Base-by-base conservation (phyloP, 1,284 basidiomycete genomes). In the Hymenochaete sp. region DNA sequence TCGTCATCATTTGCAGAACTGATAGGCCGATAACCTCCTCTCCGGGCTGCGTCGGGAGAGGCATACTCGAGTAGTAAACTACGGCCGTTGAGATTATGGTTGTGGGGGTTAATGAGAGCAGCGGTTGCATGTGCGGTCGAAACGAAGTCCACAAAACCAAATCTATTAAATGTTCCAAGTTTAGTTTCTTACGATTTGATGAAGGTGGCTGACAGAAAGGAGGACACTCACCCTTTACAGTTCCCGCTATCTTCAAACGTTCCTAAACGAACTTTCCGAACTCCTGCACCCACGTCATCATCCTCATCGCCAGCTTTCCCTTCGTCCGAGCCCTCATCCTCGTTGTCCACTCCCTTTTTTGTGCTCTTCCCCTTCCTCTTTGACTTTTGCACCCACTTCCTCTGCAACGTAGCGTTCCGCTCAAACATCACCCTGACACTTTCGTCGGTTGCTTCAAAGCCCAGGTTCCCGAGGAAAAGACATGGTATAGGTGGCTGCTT, bases 141-240 rank as follows among this genome's bases (percentile, higher is more conserved):
- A 45, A 77, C 75, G 62, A 98, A 98, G 63, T 98, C 96, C 48
- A 96, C 74, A 61, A 98, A 98, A 0, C 90, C 93, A 66, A 92
- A 98, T 16, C 93, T 96, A 59, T 3, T 18, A 35, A 41, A 42
- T 35, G n/a, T 27, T n/a, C 38, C 40, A 18, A 43, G 27, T 9
- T 43, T 29, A 35, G 29, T 24, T 33, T 25, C n/a, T 13, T 25
- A 13, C n/a, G n/a, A n/a, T n/a, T n/a, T n/a, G 24, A 10, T 41
- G 4, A 24, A 35, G 33, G 14, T 44, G 5, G 32, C 7, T 19
- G 19, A 45, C 9, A 38, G 24, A 24, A 38, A 32, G 21, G 28
- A 13, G 36, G 24, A 25, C 55, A 38, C 47, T 4, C 10, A 50
- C 49, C 49, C 49, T 47, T 50, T 50, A 33, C 49, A 50, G 13